These are phyloP conservation scores for Geopyxis carbonaria DNA, from an alignment of 495 filamentous ascomycete genomes.

Conservation along the genomic window DNA sequence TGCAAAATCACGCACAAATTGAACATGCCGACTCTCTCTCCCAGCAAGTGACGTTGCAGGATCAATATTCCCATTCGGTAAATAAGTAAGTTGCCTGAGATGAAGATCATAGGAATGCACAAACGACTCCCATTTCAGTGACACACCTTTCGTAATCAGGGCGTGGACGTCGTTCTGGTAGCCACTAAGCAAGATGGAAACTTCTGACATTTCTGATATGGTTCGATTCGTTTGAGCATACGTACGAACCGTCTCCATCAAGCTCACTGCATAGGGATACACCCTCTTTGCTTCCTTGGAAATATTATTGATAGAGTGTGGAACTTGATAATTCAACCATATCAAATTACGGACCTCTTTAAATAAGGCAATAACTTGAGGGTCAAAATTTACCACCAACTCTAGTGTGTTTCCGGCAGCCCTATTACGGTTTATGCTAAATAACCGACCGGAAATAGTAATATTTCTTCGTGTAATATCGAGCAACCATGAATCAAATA, in stretches of 20 bases:
- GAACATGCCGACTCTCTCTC: slow-evolving; percentile 79
- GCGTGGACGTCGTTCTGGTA: slow-evolving; percentile 75
- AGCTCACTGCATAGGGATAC: slow-evolving; percentile 88
- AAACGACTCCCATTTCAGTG: slow-evolving; percentile 90
- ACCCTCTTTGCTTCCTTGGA: slow-evolving; percentile 94
- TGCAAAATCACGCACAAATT: slow-evolving; percentile 89
- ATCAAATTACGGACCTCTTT: slow-evolving; percentile 96
- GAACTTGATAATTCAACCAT: slow-evolving; percentile 83
- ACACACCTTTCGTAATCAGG: slow-evolving; percentile 69
- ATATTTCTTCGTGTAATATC: slow-evolving; percentile 76
- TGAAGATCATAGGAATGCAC: slow-evolving; percentile 90
- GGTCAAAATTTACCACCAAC: slow-evolving; percentile 87
- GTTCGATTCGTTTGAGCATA: slow-evolving; percentile 69
- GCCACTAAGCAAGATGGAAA: slow-evolving; percentile 69
- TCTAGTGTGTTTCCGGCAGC: slow-evolving; percentile 73
- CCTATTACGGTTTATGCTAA: slow-evolving; percentile 72
- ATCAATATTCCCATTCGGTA: slow-evolving; percentile 44
- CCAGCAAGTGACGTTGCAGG: slow-evolving; percentile 35
- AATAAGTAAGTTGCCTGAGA: slow-evolving; percentile 44
- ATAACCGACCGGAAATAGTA: slow-evolving; percentile 77
- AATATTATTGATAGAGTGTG: slow-evolving; percentile 81
- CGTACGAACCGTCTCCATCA: slow-evolving; percentile 94
- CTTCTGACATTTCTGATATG: slow-evolving; percentile 67
- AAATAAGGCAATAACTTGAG: slow-evolving; percentile 89
- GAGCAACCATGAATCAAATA: slow-evolving; percentile 87